Conservation (phyloP, 345 rosid species). For the Fremontodendron californicum region DNA sequence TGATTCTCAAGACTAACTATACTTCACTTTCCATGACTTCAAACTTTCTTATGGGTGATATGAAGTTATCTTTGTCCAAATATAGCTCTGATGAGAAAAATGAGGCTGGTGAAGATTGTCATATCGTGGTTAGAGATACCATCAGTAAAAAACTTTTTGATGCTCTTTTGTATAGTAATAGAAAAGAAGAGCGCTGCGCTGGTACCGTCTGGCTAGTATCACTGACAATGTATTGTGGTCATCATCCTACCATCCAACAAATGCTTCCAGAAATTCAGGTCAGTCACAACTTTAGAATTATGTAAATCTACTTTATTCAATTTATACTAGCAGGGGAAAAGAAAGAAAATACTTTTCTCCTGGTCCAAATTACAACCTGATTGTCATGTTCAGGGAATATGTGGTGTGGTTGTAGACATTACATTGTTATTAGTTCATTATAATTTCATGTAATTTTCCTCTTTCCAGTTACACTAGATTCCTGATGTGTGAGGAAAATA, state of each 20-base stretch:
- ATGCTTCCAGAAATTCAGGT: conserved; percentile 99
- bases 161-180: conserved; percentile 71
- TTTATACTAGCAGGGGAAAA: background rate
- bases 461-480: background rate
- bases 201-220: conserved; percentile 94
- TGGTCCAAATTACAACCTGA: background rate
- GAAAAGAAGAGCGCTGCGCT: conserved; percentile 97
- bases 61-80: conserved; percentile 46
- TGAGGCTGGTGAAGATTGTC: conserved; percentile 49
- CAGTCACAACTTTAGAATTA: conserved; percentile 16
- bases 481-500: background rate
- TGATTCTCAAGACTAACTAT: conserved; percentile 84
- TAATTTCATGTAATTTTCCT: background rate
- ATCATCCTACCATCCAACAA: conserved; percentile 72
- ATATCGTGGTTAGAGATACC: conserved; percentile 49
- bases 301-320: conserved; percentile 6
- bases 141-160: conserved; percentile 76
- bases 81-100: conserved; percentile 33
- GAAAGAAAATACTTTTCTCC: background rate
- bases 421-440: background rate
- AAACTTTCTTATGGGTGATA: conserved; percentile 78
- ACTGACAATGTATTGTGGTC: conserved; percentile 87
- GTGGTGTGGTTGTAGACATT: background rate
- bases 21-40: conserved; percentile 81
- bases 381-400: background rate